Base-by-base conservation (phyloP, 345 rosid species). In the Zanthoxylum bungeanum region DNA sequence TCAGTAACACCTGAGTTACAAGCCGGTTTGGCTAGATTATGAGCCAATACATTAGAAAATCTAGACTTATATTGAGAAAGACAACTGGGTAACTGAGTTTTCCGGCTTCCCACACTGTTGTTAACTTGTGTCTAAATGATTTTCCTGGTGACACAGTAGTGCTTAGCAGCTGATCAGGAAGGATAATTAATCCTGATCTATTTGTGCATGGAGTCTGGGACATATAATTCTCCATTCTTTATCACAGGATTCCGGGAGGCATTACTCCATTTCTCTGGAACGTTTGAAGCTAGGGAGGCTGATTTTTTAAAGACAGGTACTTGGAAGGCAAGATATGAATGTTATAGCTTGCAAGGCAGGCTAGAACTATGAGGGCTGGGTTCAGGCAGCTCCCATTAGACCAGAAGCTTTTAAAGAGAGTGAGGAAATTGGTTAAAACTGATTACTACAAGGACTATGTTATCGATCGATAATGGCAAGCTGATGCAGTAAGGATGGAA, bases 401-500 rank as follows among this genome's bases (percentile, higher is more conserved):
- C 75, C 75, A 81, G 58, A 82, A 83, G 61, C 76, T 90, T 12
- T 39, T 88, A 77, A 81, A 76, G 64, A 79, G 60, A 50, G 86
- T 84, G 67, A 87, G 71, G 66, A 68, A 52, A 0, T 71, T 69
- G 30, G 88, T 87, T 69, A 82, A 73, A 60, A 19, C 76, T 12
- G 73, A 65, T 44, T 91, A 90, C 59, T 86, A 91, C 34, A 76
- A 64, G 55, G 97, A 93, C 67, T 93, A 88, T 12, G 73, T 82
- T 46, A 64, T 90, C 0, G 94, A 90, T 64, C n/a, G 81, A 75
- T 10, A 88, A 93, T 77, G 87, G 84, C 44, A 76, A 82, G 0
- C 91, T 94, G 96, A 76, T 93, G 90, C 83, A 91, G 42, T 93
- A 81, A 59, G 93, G 93, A 3, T 93, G 98, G 98, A 93, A 93